Conservation (phyloP, 495 filamentous ascomycete species). For the Collariella sp. region DNA sequence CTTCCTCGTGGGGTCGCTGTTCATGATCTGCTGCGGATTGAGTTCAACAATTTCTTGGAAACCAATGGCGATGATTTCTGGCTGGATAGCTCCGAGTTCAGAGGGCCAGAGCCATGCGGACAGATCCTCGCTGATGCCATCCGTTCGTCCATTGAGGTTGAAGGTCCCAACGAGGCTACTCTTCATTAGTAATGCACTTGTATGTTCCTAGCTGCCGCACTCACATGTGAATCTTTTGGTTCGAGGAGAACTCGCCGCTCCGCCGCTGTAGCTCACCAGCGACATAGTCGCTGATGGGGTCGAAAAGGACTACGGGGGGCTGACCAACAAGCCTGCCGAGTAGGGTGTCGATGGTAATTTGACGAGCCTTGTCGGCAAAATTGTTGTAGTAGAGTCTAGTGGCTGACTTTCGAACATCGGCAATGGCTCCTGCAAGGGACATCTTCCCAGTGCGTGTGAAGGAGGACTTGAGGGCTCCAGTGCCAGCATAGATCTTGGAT, state of each 20-base stretch:
- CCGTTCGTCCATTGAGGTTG: conserved; percentile 81
- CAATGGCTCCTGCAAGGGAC: conserved; percentile 88
- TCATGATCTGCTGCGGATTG: conserved; percentile 98
- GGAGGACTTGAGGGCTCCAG: conserved; percentile 88
- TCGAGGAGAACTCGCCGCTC: conserved; percentile 45
- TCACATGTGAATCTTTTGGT: conserved; percentile 42
- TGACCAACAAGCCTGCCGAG: conserved; percentile 80
- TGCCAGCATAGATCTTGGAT: conserved; percentile 93
- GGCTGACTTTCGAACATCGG: conserved; percentile 89
- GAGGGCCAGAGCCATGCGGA: conserved; percentile 69
- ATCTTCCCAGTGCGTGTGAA: conserved; percentile 96
- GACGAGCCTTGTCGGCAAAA: conserved; percentile 84
- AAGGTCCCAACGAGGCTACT: conserved; percentile 82
- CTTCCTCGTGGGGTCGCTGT: conserved; percentile 80
- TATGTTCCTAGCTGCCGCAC: conserved; percentile 1
- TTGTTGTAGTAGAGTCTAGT: conserved; percentile 94
- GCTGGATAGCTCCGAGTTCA: conserved; percentile 43
- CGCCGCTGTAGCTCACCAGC: conserved; percentile 59
- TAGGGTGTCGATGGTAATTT: conserved; percentile 89
- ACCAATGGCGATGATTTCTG: conserved; percentile 78
- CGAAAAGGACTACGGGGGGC: conserved; percentile 72
- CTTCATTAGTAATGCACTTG: conserved; percentile 26
- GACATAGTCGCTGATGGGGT: conserved; percentile 89
- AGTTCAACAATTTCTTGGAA: conserved; percentile 98
- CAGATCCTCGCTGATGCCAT: conserved; percentile 69